These are phyloP conservation scores for Aphanomyces cochlioides DNA, from an alignment of 352 stramenopile species.

Conservation along the genomic window DNA sequence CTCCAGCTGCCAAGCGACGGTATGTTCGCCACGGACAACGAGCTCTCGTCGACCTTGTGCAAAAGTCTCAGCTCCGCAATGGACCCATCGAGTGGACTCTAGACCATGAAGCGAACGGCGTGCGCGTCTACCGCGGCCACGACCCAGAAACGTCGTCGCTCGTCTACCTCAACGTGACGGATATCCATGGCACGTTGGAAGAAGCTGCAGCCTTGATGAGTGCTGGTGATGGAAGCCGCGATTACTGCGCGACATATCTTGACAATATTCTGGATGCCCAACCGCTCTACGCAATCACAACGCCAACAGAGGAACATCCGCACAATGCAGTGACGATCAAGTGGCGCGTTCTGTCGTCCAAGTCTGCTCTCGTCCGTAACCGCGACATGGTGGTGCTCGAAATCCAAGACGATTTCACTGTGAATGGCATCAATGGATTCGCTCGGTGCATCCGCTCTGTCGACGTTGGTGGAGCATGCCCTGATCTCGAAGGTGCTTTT, in stretches of 20 bases:
- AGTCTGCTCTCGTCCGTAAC: slow-evolving; percentile 53
- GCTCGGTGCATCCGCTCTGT: background rate
- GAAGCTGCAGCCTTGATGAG: background rate
- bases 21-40: background rate
- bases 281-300: slow-evolving; percentile 58
- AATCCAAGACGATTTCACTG: background rate
- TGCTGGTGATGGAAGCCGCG: background rate
- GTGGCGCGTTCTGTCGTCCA: slow-evolving; percentile 67
- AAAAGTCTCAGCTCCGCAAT: slow-evolving; percentile 4
- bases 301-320: slow-evolving; percentile 58
- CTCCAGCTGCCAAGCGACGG: background rate
- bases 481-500: background rate
- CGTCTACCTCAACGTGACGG: background rate
- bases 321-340: slow-evolving; percentile 75
- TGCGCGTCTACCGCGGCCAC: background rate
- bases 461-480: background rate
- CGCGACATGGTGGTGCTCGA: slow-evolving; percentile 42
- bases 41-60: background rate
- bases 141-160: background rate
- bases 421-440: background rate
- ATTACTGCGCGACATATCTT: background rate
- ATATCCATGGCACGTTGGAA: background rate
- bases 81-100: slow-evolving; percentile 22
- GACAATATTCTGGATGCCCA: slow-evolving; percentile 65
- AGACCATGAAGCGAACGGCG: background rate